phyloP scores from a whole-genome alignment of 306 rosid genomes.

The Potentilla sterilis region DNA sequence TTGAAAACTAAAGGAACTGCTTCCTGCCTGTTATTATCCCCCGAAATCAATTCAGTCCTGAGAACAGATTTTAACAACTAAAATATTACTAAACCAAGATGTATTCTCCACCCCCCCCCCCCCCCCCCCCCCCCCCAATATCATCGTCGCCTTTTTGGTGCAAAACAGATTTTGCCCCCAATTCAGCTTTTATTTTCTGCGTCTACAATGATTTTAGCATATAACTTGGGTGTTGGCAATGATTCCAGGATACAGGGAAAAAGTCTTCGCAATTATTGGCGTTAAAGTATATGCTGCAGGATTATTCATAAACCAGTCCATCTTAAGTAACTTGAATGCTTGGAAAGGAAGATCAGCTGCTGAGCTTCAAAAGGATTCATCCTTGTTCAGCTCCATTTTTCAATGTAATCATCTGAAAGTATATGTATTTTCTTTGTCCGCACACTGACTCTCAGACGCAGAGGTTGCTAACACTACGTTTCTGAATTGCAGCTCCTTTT shows the following conservation, averaged over 20 bases:
- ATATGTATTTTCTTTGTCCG: conserved; percentile 16
- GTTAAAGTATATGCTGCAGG: conserved; percentile 91
- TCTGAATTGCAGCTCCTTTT: conserved; percentile 48
- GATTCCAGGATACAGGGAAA: conserved; percentile 87
- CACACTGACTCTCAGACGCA: neutral
- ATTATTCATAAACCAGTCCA: conserved; percentile 51
- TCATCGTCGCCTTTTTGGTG: no score
- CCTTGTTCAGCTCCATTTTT: conserved; percentile 70
- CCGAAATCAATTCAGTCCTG: neutral
- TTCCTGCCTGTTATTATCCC: neutral
- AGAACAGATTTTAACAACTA: neutral
- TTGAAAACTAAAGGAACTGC: neutral
- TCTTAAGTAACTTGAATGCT: conserved; percentile 43
- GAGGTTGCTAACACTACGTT: conserved; percentile 11
- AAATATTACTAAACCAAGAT: neutral
- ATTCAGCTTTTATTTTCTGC: neutral
- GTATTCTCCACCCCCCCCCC: no score
- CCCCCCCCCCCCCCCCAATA: no score
- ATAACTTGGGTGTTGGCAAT: conserved; percentile 9
- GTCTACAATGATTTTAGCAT: conserved; percentile 1
- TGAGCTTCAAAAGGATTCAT: conserved; percentile 54
- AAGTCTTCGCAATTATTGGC: conserved; percentile 77
- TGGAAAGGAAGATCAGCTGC: conserved; percentile 64
- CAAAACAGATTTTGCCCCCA: neutral
- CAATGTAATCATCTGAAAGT: conserved; percentile 46